Evolutionary conservation across 768 basidiomycete species (phyloP).

Genomic region (Hericium erinaceus): DNA sequence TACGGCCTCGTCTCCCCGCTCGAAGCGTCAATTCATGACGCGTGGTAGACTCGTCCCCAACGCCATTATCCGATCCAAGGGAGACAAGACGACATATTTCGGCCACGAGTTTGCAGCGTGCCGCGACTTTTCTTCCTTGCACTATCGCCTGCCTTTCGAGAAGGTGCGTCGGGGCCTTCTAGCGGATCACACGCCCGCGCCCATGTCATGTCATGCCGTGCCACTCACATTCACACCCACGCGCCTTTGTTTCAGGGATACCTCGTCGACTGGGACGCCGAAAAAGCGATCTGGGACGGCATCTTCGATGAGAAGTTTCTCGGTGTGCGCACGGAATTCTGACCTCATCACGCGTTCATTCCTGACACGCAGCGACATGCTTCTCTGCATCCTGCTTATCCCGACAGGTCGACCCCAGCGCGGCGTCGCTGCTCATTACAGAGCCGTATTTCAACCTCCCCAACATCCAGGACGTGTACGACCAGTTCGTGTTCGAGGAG

Average conservation of each 20-base stretch:
- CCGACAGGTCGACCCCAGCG: constrained; percentile 58
- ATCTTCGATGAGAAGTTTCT: constrained; percentile 68
- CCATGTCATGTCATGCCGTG: no score
- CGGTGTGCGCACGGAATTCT: constrained; percentile 34
- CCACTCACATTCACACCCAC: no score
- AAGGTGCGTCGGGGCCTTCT: constrained; percentile 41
- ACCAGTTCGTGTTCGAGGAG: constrained; percentile 94
- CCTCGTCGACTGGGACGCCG: constrained; percentile 89
- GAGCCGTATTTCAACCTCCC: constrained; percentile 94
- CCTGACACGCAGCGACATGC: constrained; percentile 8
- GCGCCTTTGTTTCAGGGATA: constrained; percentile 51
- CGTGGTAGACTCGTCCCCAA: constrained; percentile 62
- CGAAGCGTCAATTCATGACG: not conserved
- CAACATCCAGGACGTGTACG: constrained; percentile 85
- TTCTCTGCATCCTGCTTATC: not conserved
- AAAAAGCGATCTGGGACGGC: constrained; percentile 92
- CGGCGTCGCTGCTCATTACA: constrained; percentile 74
- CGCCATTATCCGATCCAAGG: constrained; percentile 77
- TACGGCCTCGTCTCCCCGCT: constrained; percentile 10
- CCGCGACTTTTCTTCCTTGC: constrained; percentile 70
- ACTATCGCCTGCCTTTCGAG: constrained; percentile 82
- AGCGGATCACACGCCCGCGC: no score
- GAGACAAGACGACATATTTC: constrained; percentile 73
- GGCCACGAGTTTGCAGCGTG: constrained; percentile 79
- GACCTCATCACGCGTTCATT: not conserved